Percentiles rank a stretch among this genome's conserved stretches.
phyloP scores from a whole-genome alignment of 371 early-diverging fungal species.

The Phascolomyces articulosus region DNA sequence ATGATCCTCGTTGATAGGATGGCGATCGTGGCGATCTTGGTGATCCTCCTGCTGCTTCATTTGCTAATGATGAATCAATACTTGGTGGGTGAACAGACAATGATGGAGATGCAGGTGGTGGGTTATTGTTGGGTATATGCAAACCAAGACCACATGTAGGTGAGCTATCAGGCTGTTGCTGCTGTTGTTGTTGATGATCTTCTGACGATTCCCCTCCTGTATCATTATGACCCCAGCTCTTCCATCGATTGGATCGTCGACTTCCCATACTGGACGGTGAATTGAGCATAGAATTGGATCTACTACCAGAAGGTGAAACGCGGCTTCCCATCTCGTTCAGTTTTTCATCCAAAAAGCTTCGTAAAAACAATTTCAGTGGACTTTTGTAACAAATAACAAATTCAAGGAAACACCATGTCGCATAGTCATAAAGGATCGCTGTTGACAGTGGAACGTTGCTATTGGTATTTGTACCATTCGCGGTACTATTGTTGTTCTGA shows the following conservation, averaged over 20 bases:
- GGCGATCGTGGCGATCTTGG: neutral
- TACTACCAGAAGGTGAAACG: neutral
- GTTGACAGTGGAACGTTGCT: slow-evolving; percentile 13
- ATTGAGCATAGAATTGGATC: slow-evolving; percentile 3
- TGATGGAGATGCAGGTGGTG: neutral
- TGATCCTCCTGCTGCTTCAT: neutral
- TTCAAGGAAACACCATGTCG: slow-evolving; percentile 62
- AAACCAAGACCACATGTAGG: slow-evolving; percentile 33
- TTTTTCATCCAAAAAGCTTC: slow-evolving; percentile 55
- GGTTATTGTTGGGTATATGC: slow-evolving; percentile 19
- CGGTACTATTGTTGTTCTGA: neutral
- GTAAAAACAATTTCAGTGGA: slow-evolving; percentile 53
- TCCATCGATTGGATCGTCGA: slow-evolving; percentile 17
- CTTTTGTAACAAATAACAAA: slow-evolving; percentile 51
- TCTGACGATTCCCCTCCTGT: neutral
- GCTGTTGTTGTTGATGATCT: slow-evolving; percentile 2
- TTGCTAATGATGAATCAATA: slow-evolving; percentile 8
- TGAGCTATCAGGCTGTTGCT: slow-evolving; percentile 8
- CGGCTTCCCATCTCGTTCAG: slow-evolving; percentile 23
- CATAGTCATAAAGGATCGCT: slow-evolving; percentile 47
- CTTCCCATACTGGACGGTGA: slow-evolving; percentile 2
- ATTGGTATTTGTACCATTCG: no score
- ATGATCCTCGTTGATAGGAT: neutral
- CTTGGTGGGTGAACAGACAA: neutral
- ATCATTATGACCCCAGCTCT: slow-evolving; percentile 26